Evolutionary conservation across 768 basidiomycete genomes (phyloP), one percentile per base, ranked within the genome.

Genomic region (Suillus bovinus): DNA sequence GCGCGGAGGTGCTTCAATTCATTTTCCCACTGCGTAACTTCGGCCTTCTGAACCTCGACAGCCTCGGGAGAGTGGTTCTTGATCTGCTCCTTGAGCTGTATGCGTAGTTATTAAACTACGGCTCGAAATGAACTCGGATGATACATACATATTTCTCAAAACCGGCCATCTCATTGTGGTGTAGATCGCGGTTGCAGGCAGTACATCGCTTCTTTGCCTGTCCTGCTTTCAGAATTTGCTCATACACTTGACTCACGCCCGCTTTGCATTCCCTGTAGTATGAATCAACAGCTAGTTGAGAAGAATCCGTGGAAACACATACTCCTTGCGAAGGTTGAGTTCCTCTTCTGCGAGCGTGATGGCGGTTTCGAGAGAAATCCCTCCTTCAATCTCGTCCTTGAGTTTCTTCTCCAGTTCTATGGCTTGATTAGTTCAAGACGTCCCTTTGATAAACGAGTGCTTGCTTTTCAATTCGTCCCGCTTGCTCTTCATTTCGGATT

Each of bases 91-190:
- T 81, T 81, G 66, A 94, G 76, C 93, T 95, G 60, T 63, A 55
- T 14, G 34, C 10, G 6, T 22, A 11, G 54, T 63, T 24, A 62
- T 29, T 24, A 63, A 4, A 20, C 27, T 20, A 53, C 50, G 6
- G 16, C 41, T 61, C 31, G 33, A 61, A 50, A 22, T 27, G 56
- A 47, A 31, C 49, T 20, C 14, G 6, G 42, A 39, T 27, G 14
- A 34, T 62, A 77, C 87, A 58, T 61, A 92, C 93, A 68, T 86
- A 86, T 75, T 81, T 83, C 72, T 95, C 90, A 63, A 95, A 91
- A 0, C 82, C 79, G 0, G 76, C 75, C 52, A 84, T 66, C 49
- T 88, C 87, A 2, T 71, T 69, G 31, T 82, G 81, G 24, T 82
- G 77, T 70, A 98, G 76, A 42, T 79, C 79, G 1, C 95, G 84